Percentiles rank a stretch among this genome's conserved stretches.
Conservation (phyloP, 139 green algal species). For the Micractinium sp. region DNA sequence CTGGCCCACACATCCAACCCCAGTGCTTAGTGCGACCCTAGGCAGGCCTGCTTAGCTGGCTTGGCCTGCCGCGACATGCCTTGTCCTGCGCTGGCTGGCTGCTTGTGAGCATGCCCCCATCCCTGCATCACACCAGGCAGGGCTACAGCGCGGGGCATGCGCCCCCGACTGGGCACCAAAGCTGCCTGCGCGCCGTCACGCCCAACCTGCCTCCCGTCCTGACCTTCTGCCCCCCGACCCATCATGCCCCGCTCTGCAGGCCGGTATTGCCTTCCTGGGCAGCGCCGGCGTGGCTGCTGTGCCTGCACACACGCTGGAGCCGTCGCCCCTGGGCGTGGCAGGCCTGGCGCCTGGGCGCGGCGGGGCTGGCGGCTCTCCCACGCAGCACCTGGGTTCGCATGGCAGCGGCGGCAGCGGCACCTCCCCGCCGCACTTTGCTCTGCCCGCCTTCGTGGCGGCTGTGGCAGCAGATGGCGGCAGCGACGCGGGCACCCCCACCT, state of each 20-base stretch:
- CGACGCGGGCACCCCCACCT: not conserved
- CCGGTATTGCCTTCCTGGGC: constrained; percentile 24
- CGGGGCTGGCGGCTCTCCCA: not conserved
- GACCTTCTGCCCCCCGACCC: not conserved
- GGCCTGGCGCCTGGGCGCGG: not conserved
- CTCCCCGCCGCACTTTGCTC: not conserved
- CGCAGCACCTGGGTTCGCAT: not conserved
- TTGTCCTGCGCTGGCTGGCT: too few relatives aligned
- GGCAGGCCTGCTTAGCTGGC: too few relatives aligned
- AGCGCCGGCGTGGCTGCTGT: not conserved
- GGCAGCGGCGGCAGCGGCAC: not conserved
- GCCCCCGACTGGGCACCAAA: not conserved
- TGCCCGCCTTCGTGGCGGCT: not conserved
- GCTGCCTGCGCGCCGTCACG: not conserved
- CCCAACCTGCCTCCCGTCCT: not conserved
- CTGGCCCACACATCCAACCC: too few relatives aligned
- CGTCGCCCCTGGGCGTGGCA: not conserved
- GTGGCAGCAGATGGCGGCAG: not conserved
- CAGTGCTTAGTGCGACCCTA: too few relatives aligned
- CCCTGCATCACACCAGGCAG: not conserved
- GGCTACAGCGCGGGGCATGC: not conserved
- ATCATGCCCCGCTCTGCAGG: not conserved
- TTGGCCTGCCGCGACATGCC: too few relatives aligned
- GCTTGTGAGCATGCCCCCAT: too few relatives aligned
- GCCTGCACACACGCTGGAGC: constrained; percentile 13